Base-by-base conservation (phyloP, 805 yeast species). In the Yarrowia sp. region DNA sequence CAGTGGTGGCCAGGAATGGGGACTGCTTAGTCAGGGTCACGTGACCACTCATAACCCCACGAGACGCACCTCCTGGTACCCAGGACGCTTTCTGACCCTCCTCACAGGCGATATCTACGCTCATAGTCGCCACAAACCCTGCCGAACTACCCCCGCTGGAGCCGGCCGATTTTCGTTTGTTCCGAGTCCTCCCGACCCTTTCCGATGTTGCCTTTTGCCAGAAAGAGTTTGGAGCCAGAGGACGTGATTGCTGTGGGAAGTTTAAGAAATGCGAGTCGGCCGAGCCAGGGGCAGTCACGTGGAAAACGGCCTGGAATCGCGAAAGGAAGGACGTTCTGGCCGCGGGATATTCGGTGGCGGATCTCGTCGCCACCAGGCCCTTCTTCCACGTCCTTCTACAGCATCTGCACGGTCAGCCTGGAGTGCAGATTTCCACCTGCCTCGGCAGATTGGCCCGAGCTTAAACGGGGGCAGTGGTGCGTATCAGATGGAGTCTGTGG, bases 111-210 rank as follows among this genome's bases (percentile, higher is more conserved):
- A n/a, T n/a, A n/a, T n/a, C n/a, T n/a, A n/a, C n/a, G n/a, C n/a
- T n/a, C n/a, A n/a, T n/a, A n/a, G n/a, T n/a, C 26, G 9, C 26
- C 16, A 21, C 8, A n/a, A 21, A 4, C 21, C 11, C 56, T 7
- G 40, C 56, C 58, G 41, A 35, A 51, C 41, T 33, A 22, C 41
- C 58, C 58, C 58, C 58, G 41, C 58, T 35, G 41, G 16, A 51
- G 58, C 58, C 58, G 58, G 58, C 41, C 41, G 40, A 33, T 51
- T 51, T 51, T 51, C 58, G 58, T 51, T 22, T 32, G 32, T 51
- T 51, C 58, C 58, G 58, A 35, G n/a, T 9, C 41, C 22, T n/a
- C 58, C 58, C 58, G 58, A 51, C 41, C 58, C 58, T 51, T 51
- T 51, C 58, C 58, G 58, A 51, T 21, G 56, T 49, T 32, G 56